A percentile compares a stretch with the other conserved stretches of the same genome.
These are phyloP conservation scores for Brasenia schreberi DNA, from an alignment of 164 flowering plant species.

Conservation along the genomic window DNA sequence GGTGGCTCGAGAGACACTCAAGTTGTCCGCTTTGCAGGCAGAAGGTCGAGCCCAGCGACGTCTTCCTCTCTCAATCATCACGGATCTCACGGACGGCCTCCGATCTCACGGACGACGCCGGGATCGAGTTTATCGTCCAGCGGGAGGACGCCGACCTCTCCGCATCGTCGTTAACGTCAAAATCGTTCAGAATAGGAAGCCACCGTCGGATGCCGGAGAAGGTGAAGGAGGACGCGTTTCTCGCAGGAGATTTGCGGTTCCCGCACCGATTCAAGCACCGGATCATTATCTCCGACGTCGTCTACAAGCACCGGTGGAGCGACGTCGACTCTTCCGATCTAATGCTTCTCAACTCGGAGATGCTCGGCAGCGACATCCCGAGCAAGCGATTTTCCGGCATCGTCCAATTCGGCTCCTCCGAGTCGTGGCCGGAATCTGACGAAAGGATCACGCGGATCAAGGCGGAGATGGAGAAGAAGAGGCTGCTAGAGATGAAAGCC, in stretches of 20 bases:
- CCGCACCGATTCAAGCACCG: constrained; percentile 52
- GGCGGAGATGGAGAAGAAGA: constrained; percentile 34
- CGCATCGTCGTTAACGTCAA: constrained; percentile 9
- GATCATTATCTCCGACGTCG: constrained; percentile 50
- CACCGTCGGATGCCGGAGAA: constrained; percentile 11
- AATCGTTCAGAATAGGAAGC: constrained; percentile 27
- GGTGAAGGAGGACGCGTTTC: constrained; percentile 11
- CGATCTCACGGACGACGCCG: constrained; percentile 27
- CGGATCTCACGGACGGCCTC: constrained; percentile 29
- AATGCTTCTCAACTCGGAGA: constrained; percentile 51
- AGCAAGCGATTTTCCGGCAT: constrained; percentile 21
- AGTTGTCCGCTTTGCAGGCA: constrained; percentile 80
- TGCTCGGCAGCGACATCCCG: constrained; percentile 32
- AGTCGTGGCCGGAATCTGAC: constrained; percentile 1
- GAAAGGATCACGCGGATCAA: constrained; percentile 14
- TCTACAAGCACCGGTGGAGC: constrained; percentile 71
- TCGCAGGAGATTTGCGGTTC: constrained; percentile 4
- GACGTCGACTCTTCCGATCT: constrained; percentile 62
- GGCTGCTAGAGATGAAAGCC: constrained; percentile 17
- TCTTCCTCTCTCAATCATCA: constrained; percentile 34
- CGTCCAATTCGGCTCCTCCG: background rate
- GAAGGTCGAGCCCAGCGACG: constrained; percentile 35
- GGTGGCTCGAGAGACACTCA: constrained; percentile 85
- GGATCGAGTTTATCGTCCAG: constrained; percentile 22
- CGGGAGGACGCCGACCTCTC: constrained; percentile 15